Conservation (phyloP, 2,329 filamentous ascomycete genomes). For the Colletotrichum gloeosporioides region DNA sequence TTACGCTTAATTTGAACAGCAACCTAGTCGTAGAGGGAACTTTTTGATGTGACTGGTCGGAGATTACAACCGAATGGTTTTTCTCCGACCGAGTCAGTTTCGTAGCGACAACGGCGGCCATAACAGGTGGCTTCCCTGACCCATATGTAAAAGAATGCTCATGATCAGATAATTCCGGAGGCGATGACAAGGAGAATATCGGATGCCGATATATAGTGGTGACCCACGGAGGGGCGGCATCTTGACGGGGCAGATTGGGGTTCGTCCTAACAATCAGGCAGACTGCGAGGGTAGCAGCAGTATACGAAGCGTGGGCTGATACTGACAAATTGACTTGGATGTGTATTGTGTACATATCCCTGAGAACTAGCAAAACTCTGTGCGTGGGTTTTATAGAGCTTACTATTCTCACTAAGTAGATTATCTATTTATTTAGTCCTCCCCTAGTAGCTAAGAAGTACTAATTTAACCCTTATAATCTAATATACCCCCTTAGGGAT, state of each 20-base stretch:
- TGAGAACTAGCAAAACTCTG: too few relatives aligned
- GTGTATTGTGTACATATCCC: too few relatives aligned
- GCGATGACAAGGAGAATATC: background rate
- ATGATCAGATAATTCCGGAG: background rate
- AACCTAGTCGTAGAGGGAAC: too few relatives aligned
- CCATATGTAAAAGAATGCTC: fast-evolving
- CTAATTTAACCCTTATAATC: background rate
- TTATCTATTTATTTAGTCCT: background rate
- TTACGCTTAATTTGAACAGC: too few relatives aligned
- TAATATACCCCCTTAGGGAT: background rate
- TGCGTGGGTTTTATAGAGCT: background rate
- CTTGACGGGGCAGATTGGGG: background rate
- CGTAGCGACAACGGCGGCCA: background rate
- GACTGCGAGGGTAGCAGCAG: background rate
- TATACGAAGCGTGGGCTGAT: background rate
- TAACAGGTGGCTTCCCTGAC: background rate
- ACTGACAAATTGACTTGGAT: too few relatives aligned
- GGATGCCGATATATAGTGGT: background rate
- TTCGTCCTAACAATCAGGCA: background rate
- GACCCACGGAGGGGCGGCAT: background rate
- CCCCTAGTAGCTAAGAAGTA: background rate
- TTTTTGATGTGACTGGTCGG: too few relatives aligned
- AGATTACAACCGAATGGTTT: background rate
- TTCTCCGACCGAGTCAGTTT: background rate
- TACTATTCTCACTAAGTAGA: background rate